Evolutionary conservation across 306 rosid species (phyloP).

Genomic region (Vigna unguiculata): DNA sequence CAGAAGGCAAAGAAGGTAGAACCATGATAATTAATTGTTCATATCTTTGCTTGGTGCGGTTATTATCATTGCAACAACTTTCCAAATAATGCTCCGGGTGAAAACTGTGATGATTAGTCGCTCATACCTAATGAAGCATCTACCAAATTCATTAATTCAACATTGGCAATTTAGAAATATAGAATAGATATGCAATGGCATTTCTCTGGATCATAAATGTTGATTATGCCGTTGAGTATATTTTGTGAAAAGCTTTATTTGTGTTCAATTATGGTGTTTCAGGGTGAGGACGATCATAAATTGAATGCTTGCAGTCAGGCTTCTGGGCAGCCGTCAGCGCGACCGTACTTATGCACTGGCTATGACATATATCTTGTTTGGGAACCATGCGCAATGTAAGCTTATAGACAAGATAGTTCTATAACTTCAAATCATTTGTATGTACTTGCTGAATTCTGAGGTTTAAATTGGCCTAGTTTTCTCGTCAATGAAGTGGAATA

Average conservation of each 20-base stretch:
- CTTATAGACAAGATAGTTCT: constrained; percentile 21
- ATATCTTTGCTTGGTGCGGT: constrained; percentile 6
- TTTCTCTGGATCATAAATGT: constrained; percentile 25
- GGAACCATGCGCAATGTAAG: constrained; percentile 98
- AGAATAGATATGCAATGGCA: constrained; percentile 23
- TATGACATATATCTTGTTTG: constrained; percentile 92
- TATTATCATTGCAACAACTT: neutral
- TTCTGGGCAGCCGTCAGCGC: constrained; percentile 43
- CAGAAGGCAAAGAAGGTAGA: constrained; percentile 13
- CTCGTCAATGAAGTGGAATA: constrained; percentile 3
- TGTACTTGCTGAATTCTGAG: constrained; percentile 9
- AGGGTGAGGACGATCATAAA: constrained; percentile 62
- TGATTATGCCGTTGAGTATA: neutral
- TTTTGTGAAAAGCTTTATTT: constrained; percentile 27
- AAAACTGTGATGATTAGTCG: neutral
- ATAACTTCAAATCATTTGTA: constrained; percentile 30
- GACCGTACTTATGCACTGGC: constrained; percentile 92
- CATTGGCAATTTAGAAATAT: constrained; percentile 31
- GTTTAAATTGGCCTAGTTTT: constrained; percentile 15
- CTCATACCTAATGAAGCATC: constrained; percentile 31
- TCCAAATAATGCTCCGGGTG: neutral
- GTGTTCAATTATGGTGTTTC: constrained; percentile 39
- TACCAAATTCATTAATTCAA: constrained; percentile 27
- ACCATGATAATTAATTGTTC: neutral
- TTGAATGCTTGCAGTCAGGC: constrained; percentile 45